Evolutionary conservation across 225 moss, liverwort and hornwort genomes (phyloP).

Genomic region (Straminergon stramineum): DNA sequence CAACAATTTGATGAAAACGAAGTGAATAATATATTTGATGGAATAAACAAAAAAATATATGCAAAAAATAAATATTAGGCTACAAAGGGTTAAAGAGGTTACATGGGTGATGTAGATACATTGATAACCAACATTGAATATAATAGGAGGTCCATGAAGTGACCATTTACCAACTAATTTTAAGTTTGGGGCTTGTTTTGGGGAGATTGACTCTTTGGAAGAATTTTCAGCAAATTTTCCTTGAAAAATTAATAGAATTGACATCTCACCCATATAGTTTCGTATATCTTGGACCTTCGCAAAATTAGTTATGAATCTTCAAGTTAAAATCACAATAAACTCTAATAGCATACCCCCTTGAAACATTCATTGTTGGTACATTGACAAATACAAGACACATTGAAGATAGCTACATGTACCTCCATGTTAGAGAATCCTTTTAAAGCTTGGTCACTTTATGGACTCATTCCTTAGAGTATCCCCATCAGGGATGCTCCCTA

Average conservation of each 20-base stretch:
- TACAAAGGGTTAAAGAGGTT: neutral
- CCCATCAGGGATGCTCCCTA: neutral
- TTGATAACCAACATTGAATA: neutral
- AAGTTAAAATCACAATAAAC: neutral
- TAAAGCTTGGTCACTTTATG: accelerated
- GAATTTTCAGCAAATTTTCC: neutral
- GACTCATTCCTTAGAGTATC: neutral
- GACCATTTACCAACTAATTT: neutral
- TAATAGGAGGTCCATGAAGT: neutral
- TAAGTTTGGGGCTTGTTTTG: no score
- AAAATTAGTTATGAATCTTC: neutral
- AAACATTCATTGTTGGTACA: no score
- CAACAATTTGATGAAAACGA: no score
- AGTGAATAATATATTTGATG: neutral
- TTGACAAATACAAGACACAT: no score
- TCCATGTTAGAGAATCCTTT: accelerated
- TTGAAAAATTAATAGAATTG: accelerated
- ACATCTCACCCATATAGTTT: accelerated
- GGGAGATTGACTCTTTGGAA: accelerated
- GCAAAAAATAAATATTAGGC: neutral
- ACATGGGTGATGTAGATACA: accelerated
- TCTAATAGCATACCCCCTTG: accelerated
- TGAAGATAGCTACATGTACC: neutral
- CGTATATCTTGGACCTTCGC: accelerated
- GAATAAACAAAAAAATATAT: neutral